Conservation (phyloP, 2,329 filamentous ascomycete species). For the Apiospora hydei region DNA sequence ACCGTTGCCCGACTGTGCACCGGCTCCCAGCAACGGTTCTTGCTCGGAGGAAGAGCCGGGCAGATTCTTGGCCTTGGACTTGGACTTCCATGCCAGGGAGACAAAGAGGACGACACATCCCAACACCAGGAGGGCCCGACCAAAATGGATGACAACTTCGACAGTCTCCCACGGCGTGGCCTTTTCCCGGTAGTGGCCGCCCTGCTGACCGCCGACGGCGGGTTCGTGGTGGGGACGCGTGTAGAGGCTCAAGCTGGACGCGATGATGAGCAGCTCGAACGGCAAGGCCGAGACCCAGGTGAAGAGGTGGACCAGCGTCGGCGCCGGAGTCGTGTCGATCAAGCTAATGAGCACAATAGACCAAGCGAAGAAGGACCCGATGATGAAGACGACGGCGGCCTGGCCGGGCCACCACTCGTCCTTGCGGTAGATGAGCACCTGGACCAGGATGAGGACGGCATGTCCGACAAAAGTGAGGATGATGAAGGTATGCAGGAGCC, state of each 20-base stretch:
- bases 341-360: constrained; percentile 22
- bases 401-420: constrained; percentile 25
- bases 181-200: constrained; percentile 31
- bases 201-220: constrained; percentile 37
- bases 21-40: constrained; percentile 12
- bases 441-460: constrained; percentile 12
- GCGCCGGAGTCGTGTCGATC: constrained; percentile 32
- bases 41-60: not conserved
- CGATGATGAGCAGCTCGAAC: constrained; percentile 43
- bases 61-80: not conserved
- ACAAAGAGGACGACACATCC: constrained; percentile 4
- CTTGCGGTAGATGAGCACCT: constrained; percentile 16
- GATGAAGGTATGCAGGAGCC: constrained; percentile 16
- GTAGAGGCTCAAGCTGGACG: constrained; percentile 37
- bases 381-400: constrained; percentile 21
- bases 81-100: not conserved
- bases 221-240: constrained; percentile 38
- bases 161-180: constrained; percentile 39
- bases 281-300: constrained; percentile 45
- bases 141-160: constrained; percentile 39
- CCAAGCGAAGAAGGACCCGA: constrained; percentile 24
- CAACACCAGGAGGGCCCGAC: constrained; percentile 31
- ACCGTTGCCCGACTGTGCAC: not conserved
- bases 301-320: constrained; percentile 42
- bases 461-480: constrained; percentile 22